A percentile compares a stretch with the other conserved stretches of the same genome.
phyloP scores from a whole-genome alignment of 495 filamentous ascomycete genomes.

The Delitschia confertaspora region DNA sequence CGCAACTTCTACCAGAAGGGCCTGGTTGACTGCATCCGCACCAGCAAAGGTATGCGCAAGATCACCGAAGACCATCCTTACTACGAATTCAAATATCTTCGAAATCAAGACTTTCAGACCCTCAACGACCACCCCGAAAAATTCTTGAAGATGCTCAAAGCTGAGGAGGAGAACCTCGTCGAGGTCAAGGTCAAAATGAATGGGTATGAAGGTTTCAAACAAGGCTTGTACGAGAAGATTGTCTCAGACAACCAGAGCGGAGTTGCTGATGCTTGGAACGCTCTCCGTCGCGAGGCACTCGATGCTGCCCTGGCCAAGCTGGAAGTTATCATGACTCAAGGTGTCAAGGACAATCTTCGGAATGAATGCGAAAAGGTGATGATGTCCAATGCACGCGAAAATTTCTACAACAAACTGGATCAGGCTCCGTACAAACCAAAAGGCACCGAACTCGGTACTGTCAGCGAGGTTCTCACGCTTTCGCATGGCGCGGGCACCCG shows the following conservation, averaged over 20 bases:
- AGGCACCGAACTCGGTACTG: constrained; percentile 82
- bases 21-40: constrained; percentile 74
- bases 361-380: constrained; percentile 87
- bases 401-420: constrained; percentile 79
- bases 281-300: constrained; percentile 69
- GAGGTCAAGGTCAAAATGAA: constrained; percentile 72
- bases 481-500: constrained; percentile 72
- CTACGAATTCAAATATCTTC: constrained; percentile 95
- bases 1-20: constrained; percentile 72
- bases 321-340: constrained; percentile 73
- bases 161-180: constrained; percentile 83
- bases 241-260: constrained; percentile 91
- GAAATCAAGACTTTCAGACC: constrained; percentile 71
- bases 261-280: constrained; percentile 90
- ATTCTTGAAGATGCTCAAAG: constrained; percentile 91
- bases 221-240: constrained; percentile 68
- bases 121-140: constrained; percentile 76
- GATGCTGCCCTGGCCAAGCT: constrained; percentile 73
- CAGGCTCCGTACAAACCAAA: constrained; percentile 94
- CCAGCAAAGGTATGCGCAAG: constrained; percentile 85
- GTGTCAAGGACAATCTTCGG: constrained; percentile 85
- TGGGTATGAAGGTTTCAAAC: constrained; percentile 61
- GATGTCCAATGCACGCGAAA: constrained; percentile 68
- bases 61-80: constrained; percentile 95
- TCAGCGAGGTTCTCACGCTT: constrained; percentile 75